These are phyloP conservation scores for Pseudofabraea citricarpa DNA, from an alignment of 2,329 filamentous ascomycete genomes.

Conservation along the genomic window DNA sequence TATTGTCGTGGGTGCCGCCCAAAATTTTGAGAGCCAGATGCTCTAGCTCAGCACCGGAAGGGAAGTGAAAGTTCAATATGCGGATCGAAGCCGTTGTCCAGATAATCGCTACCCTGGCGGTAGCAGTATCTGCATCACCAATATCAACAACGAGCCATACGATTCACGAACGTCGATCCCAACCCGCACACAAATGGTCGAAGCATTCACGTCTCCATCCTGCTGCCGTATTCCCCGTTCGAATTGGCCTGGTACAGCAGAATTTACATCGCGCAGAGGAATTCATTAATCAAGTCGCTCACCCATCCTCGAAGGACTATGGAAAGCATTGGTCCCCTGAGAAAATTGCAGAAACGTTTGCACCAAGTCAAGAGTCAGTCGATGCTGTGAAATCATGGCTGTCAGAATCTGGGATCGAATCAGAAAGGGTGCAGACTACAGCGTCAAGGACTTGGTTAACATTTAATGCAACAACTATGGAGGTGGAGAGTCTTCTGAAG, in stretches of 20 bases:
- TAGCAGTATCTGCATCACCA: conserved; percentile 19
- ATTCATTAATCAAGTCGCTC: conserved; percentile 36
- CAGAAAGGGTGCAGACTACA: conserved; percentile 42
- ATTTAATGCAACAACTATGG: conserved; percentile 28
- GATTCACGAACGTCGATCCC: conserved; percentile 20
- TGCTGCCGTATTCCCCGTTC: conserved; percentile 16
- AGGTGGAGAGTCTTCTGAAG: conserved; percentile 47
- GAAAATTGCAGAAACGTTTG: conserved; percentile 39
- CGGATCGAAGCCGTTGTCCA: conserved; percentile 15
- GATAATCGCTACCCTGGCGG: conserved; percentile 22
- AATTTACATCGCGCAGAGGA: conserved; percentile 42
- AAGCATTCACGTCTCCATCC: conserved; percentile 16
- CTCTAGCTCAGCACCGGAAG: conserved; percentile 17
- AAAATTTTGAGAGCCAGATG: conserved; percentile 10
- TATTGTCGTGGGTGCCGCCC: conserved; percentile 7
- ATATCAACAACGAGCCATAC: conserved; percentile 17
- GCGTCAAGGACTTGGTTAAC: conserved; percentile 19
- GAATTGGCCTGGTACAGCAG: conserved; percentile 39
- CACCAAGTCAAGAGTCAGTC: conserved; percentile 38
- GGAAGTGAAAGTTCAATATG: conserved; percentile 16
- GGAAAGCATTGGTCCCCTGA: conserved; percentile 42
- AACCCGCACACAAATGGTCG: conserved; percentile 14
- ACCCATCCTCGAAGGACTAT: conserved; percentile 40
- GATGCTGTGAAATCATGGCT: conserved; percentile 49
- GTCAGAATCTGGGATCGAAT: conserved; percentile 43